phyloP scores from a whole-genome alignment of 164 flowering plant species.

The Platanus orientalis region DNA sequence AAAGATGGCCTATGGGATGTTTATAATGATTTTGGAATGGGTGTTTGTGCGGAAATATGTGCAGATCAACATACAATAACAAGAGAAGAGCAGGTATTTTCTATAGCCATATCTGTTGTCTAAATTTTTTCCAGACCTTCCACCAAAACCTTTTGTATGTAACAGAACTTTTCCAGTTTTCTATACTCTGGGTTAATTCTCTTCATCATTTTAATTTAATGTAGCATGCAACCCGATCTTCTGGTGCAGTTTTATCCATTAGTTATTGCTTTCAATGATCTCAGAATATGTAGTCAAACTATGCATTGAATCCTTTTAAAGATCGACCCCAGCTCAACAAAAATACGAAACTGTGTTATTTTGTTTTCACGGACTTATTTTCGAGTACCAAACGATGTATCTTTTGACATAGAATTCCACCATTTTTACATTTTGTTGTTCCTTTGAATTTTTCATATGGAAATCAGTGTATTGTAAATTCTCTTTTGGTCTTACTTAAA shows the following conservation, averaged over 20 bases:
- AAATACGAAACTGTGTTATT: no score
- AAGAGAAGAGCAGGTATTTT: constrained; percentile 69
- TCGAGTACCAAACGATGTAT: no score
- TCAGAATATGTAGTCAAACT: no score
- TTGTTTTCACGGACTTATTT: no score
- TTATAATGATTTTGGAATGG: constrained; percentile 70
- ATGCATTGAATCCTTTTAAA: no score
- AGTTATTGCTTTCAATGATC: no score
- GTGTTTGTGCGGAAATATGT: constrained; percentile 67
- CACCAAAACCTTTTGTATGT: background rate
- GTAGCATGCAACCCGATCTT: no score
- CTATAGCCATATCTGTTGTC: background rate
- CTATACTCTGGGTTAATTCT: background rate
- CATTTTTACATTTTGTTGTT: background rate
- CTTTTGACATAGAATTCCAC: background rate
- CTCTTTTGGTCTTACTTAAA: background rate
- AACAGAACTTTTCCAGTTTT: background rate
- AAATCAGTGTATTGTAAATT: background rate
- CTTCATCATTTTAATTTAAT: no score
- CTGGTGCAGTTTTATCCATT: no score
- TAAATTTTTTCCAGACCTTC: background rate
- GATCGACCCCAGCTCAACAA: no score
- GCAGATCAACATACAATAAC: constrained; percentile 51
- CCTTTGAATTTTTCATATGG: no score
- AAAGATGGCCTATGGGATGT: constrained; percentile 82